These are phyloP conservation scores for Beauveria australis DNA, from an alignment of 2,329 filamentous ascomycete genomes.

Conservation along the genomic window DNA sequence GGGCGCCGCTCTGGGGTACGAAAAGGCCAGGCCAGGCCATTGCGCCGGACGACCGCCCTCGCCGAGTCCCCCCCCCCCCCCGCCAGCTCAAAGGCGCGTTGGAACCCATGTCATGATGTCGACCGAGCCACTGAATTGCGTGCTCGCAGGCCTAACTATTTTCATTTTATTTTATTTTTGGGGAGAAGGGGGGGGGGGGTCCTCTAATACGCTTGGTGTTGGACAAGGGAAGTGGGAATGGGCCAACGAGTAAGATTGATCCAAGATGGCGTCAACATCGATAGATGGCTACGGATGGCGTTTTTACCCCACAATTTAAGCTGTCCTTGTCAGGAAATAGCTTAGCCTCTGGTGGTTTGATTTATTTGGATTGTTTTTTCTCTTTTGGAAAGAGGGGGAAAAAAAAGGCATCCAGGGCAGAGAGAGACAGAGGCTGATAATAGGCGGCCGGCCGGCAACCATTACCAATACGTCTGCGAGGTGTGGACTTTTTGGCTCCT, in stretches of 20 bases:
- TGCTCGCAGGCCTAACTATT: not conserved
- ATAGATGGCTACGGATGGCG: constrained; percentile 5
- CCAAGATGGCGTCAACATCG: constrained; percentile 12
- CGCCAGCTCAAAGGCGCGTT: not conserved
- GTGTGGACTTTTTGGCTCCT: not conserved
- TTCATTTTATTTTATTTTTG: not conserved
- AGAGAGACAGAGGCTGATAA: not conserved
- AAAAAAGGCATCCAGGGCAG: not conserved
- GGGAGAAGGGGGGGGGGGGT: not conserved
- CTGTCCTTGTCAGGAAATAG: not conserved
- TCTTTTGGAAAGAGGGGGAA: too few relatives aligned
- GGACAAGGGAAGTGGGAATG: not conserved
- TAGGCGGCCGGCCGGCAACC: not conserved
- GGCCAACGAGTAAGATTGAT: constrained; percentile 11
- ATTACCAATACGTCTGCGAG: not conserved
- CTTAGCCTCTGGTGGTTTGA: not conserved
- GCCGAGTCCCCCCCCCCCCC: not conserved
- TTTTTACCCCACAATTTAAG: constrained; percentile 2
- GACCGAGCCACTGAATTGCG: constrained; percentile 12
- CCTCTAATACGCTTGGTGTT: not conserved
- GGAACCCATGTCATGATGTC: constrained; percentile 9
- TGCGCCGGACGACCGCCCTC: not conserved
- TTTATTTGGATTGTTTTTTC: not conserved
- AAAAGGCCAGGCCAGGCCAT: not conserved
- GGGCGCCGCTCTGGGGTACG: not conserved